These are phyloP conservation scores for Zymoseptoria passerinii DNA, from an alignment of 2,329 filamentous ascomycete species.

Conservation along the genomic window DNA sequence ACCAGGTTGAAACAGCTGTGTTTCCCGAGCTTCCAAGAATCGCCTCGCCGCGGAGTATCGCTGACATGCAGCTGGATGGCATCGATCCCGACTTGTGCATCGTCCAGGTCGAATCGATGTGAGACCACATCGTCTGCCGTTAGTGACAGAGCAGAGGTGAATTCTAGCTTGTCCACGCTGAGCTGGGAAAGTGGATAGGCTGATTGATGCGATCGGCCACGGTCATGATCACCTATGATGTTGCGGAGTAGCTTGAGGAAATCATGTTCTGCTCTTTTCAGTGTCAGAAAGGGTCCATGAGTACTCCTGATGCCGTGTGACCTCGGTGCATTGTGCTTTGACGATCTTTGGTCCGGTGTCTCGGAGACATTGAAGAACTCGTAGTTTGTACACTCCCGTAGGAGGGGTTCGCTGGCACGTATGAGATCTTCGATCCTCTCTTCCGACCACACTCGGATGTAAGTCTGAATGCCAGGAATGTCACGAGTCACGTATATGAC, in stretches of 20 bases:
- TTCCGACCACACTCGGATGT: constrained; percentile 48
- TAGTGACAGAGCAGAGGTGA: constrained; percentile 60
- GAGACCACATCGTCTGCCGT: constrained; percentile 50
- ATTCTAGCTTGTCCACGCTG: constrained; percentile 51
- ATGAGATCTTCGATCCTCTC: constrained; percentile 52
- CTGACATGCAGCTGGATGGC: constrained; percentile 51
- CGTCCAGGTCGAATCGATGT: constrained; percentile 51
- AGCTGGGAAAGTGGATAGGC: constrained; percentile 58
- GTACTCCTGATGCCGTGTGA: constrained; percentile 24
- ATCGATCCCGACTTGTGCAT: constrained; percentile 58
- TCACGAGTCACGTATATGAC: constrained; percentile 65
- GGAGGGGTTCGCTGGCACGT: constrained; percentile 48
- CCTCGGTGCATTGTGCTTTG: constrained; percentile 16
- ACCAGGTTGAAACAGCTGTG: constrained; percentile 30
- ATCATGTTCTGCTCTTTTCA: constrained; percentile 61
- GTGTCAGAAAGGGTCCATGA: constrained; percentile 53
- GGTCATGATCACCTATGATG: constrained; percentile 46
- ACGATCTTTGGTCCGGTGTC: constrained; percentile 23
- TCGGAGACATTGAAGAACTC: constrained; percentile 72
- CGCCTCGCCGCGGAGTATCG: constrained; percentile 9
- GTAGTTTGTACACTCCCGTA: constrained; percentile 60
- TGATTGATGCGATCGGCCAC: constrained; percentile 51
- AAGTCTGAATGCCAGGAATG: constrained; percentile 53
- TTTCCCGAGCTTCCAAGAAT: constrained; percentile 15
- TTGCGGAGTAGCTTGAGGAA: constrained; percentile 61